Evolutionary conservation across 441 rosid species (phyloP).

Genomic region (Croton setiger): DNA sequence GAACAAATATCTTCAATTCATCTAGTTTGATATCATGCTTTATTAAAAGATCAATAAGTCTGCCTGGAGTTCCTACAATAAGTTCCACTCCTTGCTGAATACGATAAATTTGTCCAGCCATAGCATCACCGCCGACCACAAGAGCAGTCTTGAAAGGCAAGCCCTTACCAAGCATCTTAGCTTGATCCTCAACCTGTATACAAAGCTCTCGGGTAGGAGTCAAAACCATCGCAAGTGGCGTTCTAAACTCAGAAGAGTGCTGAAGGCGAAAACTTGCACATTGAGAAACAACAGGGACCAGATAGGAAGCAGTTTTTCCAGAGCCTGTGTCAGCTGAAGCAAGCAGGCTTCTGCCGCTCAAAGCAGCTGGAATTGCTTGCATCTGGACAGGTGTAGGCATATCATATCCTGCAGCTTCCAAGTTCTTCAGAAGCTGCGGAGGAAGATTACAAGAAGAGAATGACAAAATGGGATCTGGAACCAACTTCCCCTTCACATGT

Average conservation of each 20-base stretch:
- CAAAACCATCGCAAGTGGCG: constrained; percentile 64
- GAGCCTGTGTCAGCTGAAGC: constrained; percentile 89
- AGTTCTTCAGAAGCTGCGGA: constrained; percentile 57
- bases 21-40: constrained; percentile 62
- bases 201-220: constrained; percentile 90
- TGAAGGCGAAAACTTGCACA: constrained; percentile 44
- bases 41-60: constrained; percentile 71
- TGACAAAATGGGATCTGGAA: constrained; percentile 59
- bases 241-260: constrained; percentile 31
- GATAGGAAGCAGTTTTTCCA: constrained; percentile 85
- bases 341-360: constrained; percentile 58
- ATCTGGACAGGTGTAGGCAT: constrained; percentile 84
- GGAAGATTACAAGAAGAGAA: constrained; percentile 63
- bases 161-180: constrained; percentile 82
- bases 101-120: constrained; percentile 72
- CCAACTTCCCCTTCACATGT: constrained; percentile 46
- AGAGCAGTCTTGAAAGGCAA: constrained; percentile 91
- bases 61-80: constrained; percentile 79
- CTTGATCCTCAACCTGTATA: constrained; percentile 85
- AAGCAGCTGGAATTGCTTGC: constrained; percentile 84
- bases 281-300: constrained; percentile 63
- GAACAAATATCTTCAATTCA: constrained; percentile 44
- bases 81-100: constrained; percentile 82
- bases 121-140: constrained; percentile 83
- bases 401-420: constrained; percentile 66